phyloP scores from a whole-genome alignment of 495 filamentous ascomycete genomes.

The Evernia prunastri region DNA sequence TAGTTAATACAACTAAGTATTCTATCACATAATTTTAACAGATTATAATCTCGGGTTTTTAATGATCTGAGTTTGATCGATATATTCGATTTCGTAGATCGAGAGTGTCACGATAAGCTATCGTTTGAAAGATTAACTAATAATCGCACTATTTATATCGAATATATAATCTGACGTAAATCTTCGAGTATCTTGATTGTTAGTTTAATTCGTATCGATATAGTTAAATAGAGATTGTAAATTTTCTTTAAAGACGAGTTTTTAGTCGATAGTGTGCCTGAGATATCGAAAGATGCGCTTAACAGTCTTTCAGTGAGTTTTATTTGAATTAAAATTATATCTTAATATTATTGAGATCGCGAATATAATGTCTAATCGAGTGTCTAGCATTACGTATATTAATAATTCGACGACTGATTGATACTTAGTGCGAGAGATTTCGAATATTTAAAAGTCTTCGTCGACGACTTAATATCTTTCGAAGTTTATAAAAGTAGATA shows the following conservation, averaged over 20 bases:
- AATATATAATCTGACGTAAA: too few relatives aligned
- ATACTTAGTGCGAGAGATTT: background rate
- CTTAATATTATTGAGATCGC: background rate
- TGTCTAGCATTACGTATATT: background rate
- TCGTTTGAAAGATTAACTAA: too few relatives aligned
- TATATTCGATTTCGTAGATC: too few relatives aligned
- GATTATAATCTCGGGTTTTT: too few relatives aligned
- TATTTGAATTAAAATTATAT: background rate
- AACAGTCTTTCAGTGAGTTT: background rate
- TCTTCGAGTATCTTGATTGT: background rate
- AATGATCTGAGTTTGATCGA: too few relatives aligned
- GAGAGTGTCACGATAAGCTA: too few relatives aligned
- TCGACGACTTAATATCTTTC: background rate
- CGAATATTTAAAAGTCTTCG: background rate
- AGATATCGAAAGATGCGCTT: slow-evolving; percentile 2
- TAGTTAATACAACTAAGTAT: too few relatives aligned
- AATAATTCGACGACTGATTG: background rate
- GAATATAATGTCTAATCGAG: background rate
- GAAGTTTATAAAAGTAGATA: background rate
- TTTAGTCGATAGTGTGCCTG: too few relatives aligned
- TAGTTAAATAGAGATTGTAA: background rate
- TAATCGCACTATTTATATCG: too few relatives aligned
- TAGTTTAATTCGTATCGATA: background rate
- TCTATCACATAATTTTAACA: too few relatives aligned
- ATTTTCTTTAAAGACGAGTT: background rate